A percentile compares a stretch with the other conserved stretches of the same genome.
Conservation (phyloP, 371 early-diverging fungal species). For the Blakeslea trispora region DNA sequence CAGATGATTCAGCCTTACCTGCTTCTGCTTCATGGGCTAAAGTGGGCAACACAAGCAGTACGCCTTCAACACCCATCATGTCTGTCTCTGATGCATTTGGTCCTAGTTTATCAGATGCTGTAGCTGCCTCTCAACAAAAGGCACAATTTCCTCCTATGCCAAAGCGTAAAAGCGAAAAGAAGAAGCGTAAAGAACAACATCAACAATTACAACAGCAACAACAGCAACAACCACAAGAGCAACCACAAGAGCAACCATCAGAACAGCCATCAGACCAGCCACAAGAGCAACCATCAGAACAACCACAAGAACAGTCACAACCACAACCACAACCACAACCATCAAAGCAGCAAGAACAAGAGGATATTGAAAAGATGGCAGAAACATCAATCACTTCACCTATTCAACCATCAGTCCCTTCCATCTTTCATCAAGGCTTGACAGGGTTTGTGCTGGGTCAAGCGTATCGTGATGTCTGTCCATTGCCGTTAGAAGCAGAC, state of each 20-base stretch:
- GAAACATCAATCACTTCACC: not conserved
- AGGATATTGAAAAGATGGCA: too few species aligned
- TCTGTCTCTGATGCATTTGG: constrained; percentile 34
- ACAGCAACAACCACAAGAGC: constrained; percentile 3
- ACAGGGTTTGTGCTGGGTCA: constrained; percentile 44
- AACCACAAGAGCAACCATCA: not conserved
- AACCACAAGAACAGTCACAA: not conserved
- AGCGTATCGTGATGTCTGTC: constrained; percentile 32
- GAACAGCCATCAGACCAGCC: not conserved
- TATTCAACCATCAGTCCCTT: constrained; percentile 1
- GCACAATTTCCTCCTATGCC: constrained; percentile 17
- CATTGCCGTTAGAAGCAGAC: constrained; percentile 12
- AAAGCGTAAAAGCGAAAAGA: constrained; percentile 23
- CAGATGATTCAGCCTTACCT: constrained; percentile 59
- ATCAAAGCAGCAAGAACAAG: too few species aligned
- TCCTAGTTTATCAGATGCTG: constrained; percentile 45
- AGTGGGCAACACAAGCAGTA: constrained; percentile 14
- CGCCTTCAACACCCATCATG: constrained; percentile 38
- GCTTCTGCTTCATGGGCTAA: constrained; percentile 69
- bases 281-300: not conserved
- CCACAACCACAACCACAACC: constrained; percentile 70
- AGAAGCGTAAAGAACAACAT: constrained; percentile 21
- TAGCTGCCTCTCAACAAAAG: constrained; percentile 38
- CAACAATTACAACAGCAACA: constrained; percentile 10
- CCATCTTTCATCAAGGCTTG: constrained; percentile 21